Conservation (phyloP, 2,329 filamentous ascomycete genomes). For the Pochonia chlamydosporia region DNA sequence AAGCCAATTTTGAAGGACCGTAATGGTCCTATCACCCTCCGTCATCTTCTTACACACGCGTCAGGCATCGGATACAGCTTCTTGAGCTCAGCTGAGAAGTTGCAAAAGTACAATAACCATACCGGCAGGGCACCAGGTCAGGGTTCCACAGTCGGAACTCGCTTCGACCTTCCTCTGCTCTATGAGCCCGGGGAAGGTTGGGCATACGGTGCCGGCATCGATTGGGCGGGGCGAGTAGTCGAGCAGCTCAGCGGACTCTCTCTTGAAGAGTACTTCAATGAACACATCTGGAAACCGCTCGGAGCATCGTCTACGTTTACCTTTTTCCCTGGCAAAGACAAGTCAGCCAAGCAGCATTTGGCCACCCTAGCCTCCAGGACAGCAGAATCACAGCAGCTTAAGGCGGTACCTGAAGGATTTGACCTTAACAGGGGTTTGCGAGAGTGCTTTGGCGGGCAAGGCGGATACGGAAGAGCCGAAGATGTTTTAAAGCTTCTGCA, state of each 20-base stretch:
- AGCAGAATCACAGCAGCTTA: too few species aligned
- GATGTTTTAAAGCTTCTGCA: background rate
- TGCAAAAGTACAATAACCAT: background rate
- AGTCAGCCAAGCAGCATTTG: too few species aligned
- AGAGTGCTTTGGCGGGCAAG: background rate
- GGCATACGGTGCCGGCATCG: slow-evolving; percentile 21
- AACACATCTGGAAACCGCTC: background rate
- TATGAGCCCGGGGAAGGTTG: slow-evolving; percentile 24
- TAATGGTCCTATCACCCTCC: background rate
- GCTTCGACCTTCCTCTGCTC: slow-evolving; percentile 16
- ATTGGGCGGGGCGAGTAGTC: slow-evolving; percentile 23
- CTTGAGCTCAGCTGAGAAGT: background rate
- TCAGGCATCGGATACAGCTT: too few species aligned
- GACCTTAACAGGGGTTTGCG: too few species aligned
- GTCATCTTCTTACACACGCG: too few species aligned
- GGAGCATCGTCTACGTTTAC: background rate
- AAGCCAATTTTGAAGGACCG: background rate
- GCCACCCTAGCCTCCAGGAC: too few species aligned
- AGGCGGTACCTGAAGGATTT: too few species aligned
- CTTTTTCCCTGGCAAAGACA: too few species aligned
- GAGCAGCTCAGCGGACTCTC: slow-evolving; percentile 15
- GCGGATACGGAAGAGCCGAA: background rate
- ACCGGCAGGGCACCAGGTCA: too few species aligned
- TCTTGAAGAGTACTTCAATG: slow-evolving; percentile 15
- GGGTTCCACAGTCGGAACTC: too few species aligned